Base-by-base conservation (phyloP, 2,329 filamentous ascomycete genomes). In the Aspergillus brasiliensis region DNA sequence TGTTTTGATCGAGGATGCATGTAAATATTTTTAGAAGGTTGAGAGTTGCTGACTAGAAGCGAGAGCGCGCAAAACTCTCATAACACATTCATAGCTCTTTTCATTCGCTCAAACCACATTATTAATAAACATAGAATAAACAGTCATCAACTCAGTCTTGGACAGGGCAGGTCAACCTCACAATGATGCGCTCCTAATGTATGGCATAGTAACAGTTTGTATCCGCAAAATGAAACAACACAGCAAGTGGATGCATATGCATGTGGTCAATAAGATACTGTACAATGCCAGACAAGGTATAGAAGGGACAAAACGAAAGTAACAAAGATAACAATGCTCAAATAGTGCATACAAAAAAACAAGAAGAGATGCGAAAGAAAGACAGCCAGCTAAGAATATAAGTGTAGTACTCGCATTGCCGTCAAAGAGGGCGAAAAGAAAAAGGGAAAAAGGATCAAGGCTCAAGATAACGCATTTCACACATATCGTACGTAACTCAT, bases 401-500 rank as follows among this genome's bases (percentile, higher is more conserved):
- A 28, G 17, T 13, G 28, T 23, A 13, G 19, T 3, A 34, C 11
- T 34, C 31, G 31, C 31, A 34, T 34, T 15, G 31, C 31, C 5
- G 31, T 13, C 10, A 5, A 34, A 34, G 5, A 3, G n/a, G n/a
- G 11, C 5, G 34, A 21, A 21, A 2, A 17, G 1, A 11, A 38
- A 15, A 23, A 13, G n/a, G n/a, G n/a, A n/a, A n/a, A n/a, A n/a
- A n/a, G n/a, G n/a, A 44, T 21, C 40, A 23, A 23, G 17, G 40
- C 40, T 44, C 46, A 31, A 49, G 13, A 19, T n/a, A 17, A 15
- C 23, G 25, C 44, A 49, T 5, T 11, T 23, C 25, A 28, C 8
- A 49, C 46, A 31, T 49, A 27, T 49, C 23, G 23, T 46, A 42
- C 40, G 49, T 37, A 56, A 51, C 17, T 52, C 42, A 59, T 48